Evolutionary conservation across 2,329 filamentous ascomycete genomes (phyloP).

Genomic region (Pseudogymnoascus sp.): DNA sequence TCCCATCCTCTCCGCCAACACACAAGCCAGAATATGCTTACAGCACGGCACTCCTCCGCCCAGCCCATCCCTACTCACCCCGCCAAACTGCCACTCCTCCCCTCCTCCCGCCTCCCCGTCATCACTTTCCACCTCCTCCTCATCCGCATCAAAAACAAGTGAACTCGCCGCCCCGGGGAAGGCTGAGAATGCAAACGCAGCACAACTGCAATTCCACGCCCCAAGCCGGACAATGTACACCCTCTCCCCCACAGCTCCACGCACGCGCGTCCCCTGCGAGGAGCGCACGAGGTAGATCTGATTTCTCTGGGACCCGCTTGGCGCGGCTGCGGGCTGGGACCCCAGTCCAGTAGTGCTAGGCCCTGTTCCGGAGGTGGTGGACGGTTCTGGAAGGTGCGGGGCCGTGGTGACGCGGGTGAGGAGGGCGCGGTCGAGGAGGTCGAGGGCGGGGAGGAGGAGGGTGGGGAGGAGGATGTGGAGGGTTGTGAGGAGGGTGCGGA

Average conservation of each 20-base stretch:
- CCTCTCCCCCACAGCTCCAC: conserved; percentile 17
- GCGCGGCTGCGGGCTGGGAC: not conserved
- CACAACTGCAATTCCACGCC: conserved; percentile 87
- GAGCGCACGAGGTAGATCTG: conserved; percentile 60
- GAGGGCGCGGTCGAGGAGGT: conserved; percentile 73
- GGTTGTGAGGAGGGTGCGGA: conserved; percentile 27
- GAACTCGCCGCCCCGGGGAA: conserved; percentile 40
- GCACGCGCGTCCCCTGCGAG: conserved; percentile 31
- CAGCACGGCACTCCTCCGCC: conserved; percentile 51
- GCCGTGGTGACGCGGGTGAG: conserved; percentile 48
- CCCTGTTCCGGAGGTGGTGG: conserved; percentile 13
- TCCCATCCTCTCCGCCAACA: conserved; percentile 62
- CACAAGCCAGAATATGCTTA: conserved; percentile 83
- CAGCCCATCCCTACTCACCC: conserved; percentile 32
- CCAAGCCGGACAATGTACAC: conserved; percentile 64
- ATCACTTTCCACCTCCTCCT: conserved; percentile 15
- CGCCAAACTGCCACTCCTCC: conserved; percentile 40
- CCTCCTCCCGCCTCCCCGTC: conserved; percentile 9
- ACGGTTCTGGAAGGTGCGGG: not conserved
- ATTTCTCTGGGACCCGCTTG: conserved; percentile 11
- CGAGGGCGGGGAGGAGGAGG: conserved; percentile 72
- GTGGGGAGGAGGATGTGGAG: conserved; percentile 62
- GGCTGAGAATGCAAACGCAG: conserved; percentile 69
- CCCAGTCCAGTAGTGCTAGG: not conserved
- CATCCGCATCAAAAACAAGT: not conserved